Conservation (phyloP, 1,284 basidiomycete genomes). For the Puccinia hordei region DNA sequence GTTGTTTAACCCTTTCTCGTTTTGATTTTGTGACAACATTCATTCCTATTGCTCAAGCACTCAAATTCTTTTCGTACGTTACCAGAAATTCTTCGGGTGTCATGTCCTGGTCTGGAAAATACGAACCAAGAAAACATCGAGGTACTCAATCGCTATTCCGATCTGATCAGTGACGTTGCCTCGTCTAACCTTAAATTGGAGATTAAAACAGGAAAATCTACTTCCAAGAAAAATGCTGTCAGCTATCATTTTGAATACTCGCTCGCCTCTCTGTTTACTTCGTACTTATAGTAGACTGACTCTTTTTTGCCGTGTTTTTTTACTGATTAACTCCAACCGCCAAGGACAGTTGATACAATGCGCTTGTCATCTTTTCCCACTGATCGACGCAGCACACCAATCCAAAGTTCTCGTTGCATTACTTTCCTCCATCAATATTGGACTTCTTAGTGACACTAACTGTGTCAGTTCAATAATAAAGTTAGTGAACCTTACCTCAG, state of each 20-base stretch:
- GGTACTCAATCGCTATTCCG: constrained; percentile 25
- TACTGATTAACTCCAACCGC: neutral
- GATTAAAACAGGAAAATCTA: constrained; percentile 2
- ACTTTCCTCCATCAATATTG: constrained; percentile 1
- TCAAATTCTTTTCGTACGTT: neutral
- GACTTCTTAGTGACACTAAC: neutral
- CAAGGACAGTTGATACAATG: constrained; percentile 22
- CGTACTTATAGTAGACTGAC: neutral
- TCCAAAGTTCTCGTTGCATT: constrained; percentile 2
- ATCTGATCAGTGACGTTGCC: constrained; percentile 15
- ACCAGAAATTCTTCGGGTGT: constrained; percentile 18
- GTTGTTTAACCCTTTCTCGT: neutral
- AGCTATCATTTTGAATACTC: neutral
- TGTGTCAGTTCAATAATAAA: neutral
- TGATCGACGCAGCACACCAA: constrained; percentile 3
- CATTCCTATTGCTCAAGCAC: neutral
- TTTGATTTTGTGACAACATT: neutral
- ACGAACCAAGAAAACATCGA: constrained; percentile 5
- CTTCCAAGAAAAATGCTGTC: constrained; percentile 11
- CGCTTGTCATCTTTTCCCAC: constrained; percentile 17
- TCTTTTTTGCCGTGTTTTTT: neutral
- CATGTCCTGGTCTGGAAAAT: constrained; percentile 12
- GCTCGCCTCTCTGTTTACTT: neutral
- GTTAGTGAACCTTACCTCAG: constrained; percentile 5
- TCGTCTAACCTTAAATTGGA: neutral